A percentile compares a stretch with the other conserved stretches of the same genome.
Conservation (phyloP, 1,139 yeast species). For the Geotrichum fermentans region DNA sequence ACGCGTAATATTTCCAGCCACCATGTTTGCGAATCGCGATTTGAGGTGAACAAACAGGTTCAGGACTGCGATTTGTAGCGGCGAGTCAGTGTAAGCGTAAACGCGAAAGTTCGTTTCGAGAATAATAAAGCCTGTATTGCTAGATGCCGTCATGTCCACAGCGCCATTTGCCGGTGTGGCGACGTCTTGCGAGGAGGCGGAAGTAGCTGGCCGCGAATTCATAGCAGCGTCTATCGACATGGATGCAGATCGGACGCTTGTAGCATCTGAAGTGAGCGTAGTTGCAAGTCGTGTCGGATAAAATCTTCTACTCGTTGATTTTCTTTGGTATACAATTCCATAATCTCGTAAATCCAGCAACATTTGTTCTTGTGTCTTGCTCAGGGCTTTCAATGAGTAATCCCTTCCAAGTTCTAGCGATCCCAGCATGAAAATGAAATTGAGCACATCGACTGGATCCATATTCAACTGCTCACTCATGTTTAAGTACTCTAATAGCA, state of each 20-base stretch:
- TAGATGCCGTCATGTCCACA: slow-evolving; percentile 24
- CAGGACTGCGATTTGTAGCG: slow-evolving; percentile 88
- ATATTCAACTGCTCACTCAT: slow-evolving; percentile 77
- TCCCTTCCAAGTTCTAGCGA: slow-evolving; percentile 87
- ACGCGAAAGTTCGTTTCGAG: slow-evolving; percentile 90
- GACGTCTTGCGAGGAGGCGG: slow-evolving; percentile 14
- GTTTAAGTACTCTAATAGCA: slow-evolving; percentile 77
- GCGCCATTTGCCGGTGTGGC: slow-evolving; percentile 10
- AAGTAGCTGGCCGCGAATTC: slow-evolving; percentile 26
- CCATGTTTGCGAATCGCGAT: slow-evolving; percentile 85
- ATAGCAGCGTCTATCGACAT: slow-evolving; percentile 33
- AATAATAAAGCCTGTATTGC: slow-evolving; percentile 61
- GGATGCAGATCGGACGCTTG: slow-evolving; percentile 31
- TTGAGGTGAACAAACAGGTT: slow-evolving; percentile 80
- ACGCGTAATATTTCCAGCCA: slow-evolving; percentile 87
- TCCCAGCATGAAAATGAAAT: slow-evolving; percentile 88
- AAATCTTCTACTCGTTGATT: slow-evolving; percentile 57
- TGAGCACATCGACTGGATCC: slow-evolving; percentile 95
- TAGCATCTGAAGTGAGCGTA: slow-evolving; percentile 74
- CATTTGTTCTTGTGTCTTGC: slow-evolving; percentile 81
- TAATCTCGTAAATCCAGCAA: slow-evolving; percentile 85
- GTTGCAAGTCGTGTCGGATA: slow-evolving; percentile 92
- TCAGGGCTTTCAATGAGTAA: slow-evolving; percentile 64
- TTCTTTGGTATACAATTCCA: slow-evolving; percentile 80
- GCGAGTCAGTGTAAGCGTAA: slow-evolving; percentile 92